Evolutionary conservation across 495 filamentous ascomycete genomes (phyloP), one percentile per base, ranked within the genome.

Genomic region (Cercophora scortea): DNA sequence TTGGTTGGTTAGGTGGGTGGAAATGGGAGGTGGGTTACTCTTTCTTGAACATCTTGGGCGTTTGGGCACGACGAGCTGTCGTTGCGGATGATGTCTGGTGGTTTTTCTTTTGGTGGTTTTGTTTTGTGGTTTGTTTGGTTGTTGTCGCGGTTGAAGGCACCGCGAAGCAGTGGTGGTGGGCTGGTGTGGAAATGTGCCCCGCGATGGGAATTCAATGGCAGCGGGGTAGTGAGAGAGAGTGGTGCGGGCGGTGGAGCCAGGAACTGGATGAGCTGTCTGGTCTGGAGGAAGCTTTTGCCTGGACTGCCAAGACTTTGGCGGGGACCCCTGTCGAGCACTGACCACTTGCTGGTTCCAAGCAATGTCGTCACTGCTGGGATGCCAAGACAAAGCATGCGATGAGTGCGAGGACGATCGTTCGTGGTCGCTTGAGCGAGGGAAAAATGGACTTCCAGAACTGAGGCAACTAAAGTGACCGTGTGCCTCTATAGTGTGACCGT

Each of bases 41-140:
- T 79, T 93, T 94, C 64, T 93, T 95, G 62, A 95, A 95, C 89
- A 95, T 95, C 7, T 55, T 83, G 64, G 40, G 49, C 32, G 49
- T 50, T 54, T 33, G 40, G 32, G 10, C 36, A 41, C 42, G 53
- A 50, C 25, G 25, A 45, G 39, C 25, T 36, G 49, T 33, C 15
- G 51, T 47, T 52, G 47, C 41, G 18, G 44, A 15, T 11, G 17
- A 48, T 18, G 32, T 42, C 19, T 42, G 18, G 40, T 49, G 33
- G 40, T 18, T 10, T 35, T 13, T 47, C 32, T 42, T n/a, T 25
- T 40, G 17, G 17, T 47, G 44, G 16, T 11, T 1, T 2, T 15
- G 11, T 1, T 1, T 40, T 1, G 38, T 40, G 38, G 38, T 25
- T 25, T 25, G 25, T 43, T 17, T 47, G 16, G 35, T 10, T 33